These are phyloP conservation scores for Epichloe scottii DNA, from an alignment of 2,329 filamentous ascomycete species.

Conservation along the genomic window DNA sequence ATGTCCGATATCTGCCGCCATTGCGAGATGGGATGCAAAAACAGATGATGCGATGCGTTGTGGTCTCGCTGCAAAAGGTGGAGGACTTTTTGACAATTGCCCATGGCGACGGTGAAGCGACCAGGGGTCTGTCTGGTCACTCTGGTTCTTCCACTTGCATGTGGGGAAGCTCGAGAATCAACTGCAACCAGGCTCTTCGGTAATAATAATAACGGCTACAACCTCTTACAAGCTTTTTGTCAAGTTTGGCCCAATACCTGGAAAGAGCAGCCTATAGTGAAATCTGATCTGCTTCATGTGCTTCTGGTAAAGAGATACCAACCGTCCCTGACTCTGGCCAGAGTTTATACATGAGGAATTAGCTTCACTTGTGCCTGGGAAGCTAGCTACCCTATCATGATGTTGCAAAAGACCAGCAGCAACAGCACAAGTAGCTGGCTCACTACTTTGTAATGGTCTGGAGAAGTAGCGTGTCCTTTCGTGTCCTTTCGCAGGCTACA, in stretches of 20 bases:
- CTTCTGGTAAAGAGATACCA: not conserved
- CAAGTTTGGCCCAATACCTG: too few species aligned
- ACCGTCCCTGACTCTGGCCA: too few species aligned
- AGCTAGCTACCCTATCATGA: too few species aligned
- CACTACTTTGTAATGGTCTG: too few species aligned
- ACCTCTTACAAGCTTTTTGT: too few species aligned
- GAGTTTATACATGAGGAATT: too few species aligned
- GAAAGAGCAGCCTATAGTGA: not conserved
- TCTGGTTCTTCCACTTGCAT: not conserved
- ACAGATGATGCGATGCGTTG: not conserved
- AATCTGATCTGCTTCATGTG: not conserved
- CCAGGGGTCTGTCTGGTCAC: not conserved
- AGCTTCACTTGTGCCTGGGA: too few species aligned
- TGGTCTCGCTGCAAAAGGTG: slow-evolving; percentile 8
- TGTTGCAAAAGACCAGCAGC: too few species aligned
- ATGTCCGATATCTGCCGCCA: slow-evolving; percentile 43
- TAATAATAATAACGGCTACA: too few species aligned
- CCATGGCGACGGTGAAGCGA: not conserved
- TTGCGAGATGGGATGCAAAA: slow-evolving; percentile 21
- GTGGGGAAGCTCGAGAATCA: not conserved
- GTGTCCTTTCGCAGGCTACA: too few species aligned
- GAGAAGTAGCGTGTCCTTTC: too few species aligned
- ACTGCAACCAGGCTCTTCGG: not conserved
- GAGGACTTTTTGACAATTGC: slow-evolving; percentile 4
- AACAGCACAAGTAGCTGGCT: too few species aligned